Conservation (phyloP, 2,329 filamentous ascomycete species). For the Phialophora tarda region DNA sequence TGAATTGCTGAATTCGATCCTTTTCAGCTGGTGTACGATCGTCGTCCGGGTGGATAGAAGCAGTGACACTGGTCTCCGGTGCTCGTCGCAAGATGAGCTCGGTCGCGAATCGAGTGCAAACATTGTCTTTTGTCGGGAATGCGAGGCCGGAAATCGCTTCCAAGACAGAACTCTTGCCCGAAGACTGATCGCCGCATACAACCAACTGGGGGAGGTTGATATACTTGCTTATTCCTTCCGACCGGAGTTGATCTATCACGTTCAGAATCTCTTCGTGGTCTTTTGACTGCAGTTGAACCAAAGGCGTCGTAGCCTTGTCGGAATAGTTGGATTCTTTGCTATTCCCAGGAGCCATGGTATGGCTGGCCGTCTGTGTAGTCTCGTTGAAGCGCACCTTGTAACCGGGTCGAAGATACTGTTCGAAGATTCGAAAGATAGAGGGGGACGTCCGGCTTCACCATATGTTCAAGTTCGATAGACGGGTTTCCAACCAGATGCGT, state of each 20-base stretch:
- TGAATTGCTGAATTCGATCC: conserved; percentile 33
- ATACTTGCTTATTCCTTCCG: conserved; percentile 56
- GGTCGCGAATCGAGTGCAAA: conserved; percentile 45
- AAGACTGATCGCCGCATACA: conserved; percentile 44
- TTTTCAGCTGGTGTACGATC: conserved; percentile 30
- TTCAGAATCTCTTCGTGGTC: conserved; percentile 35
- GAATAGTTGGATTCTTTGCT: background rate
- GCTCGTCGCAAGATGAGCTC: conserved; percentile 40
- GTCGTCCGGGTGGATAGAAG: conserved; percentile 37
- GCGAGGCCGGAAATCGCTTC: conserved; percentile 42
- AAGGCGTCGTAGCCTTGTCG: conserved; percentile 3
- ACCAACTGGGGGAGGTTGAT: conserved; percentile 49
- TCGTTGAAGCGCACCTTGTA: background rate
- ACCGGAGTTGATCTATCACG: conserved; percentile 44
- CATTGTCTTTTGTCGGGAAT: conserved; percentile 41
- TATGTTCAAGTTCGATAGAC: background rate
- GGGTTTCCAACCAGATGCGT: background rate
- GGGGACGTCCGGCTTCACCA: background rate
- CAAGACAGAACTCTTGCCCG: conserved; percentile 44
- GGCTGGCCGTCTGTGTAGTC: background rate
- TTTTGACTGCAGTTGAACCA: conserved; percentile 33
- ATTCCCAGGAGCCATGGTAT: background rate
- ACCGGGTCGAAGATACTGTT: background rate
- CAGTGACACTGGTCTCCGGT: conserved; percentile 13
- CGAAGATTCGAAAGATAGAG: background rate